phyloP scores from a whole-genome alignment of 2,329 filamentous ascomycete species.

The Trichoderma pleuroti region DNA sequence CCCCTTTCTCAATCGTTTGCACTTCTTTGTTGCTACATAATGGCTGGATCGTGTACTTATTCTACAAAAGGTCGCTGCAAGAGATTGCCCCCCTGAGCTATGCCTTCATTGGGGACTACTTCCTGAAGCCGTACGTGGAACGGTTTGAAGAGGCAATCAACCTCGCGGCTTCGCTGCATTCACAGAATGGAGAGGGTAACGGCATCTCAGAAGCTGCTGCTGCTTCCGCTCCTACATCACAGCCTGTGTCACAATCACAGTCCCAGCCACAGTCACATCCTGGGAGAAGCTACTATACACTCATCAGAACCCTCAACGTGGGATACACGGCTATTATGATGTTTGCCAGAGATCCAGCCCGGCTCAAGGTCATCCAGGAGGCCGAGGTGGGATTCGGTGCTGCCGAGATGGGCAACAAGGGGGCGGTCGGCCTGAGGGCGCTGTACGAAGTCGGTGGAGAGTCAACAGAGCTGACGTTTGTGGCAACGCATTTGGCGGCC shows the following conservation, averaged over 20 bases:
- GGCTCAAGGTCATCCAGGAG: conserved; percentile 65
- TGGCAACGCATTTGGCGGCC: conserved; percentile 82
- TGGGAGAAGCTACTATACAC: conserved; percentile 53
- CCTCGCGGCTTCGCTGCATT: conserved; percentile 53
- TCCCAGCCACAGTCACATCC: conserved; percentile 6
- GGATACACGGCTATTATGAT: conserved; percentile 90
- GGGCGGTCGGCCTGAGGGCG: conserved; percentile 76
- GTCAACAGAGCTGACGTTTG: conserved; percentile 72
- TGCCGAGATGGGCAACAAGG: conserved; percentile 92
- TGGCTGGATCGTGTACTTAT: background rate
- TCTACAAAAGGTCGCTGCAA: conserved; percentile 66
- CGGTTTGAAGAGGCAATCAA: conserved; percentile 69
- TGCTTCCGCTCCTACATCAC: conserved; percentile 3
- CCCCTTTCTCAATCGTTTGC: background rate
- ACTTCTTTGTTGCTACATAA: background rate
- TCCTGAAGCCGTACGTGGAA: conserved; percentile 71
- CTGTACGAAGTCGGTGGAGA: conserved; percentile 45
- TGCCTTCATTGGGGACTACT: conserved; percentile 80
- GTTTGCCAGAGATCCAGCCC: conserved; percentile 64
- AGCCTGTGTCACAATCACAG: background rate
- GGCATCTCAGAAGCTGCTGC: conserved; percentile 17
- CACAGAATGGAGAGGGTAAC: conserved; percentile 23
- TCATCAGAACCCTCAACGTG: conserved; percentile 68
- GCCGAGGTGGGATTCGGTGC: conserved; percentile 81
- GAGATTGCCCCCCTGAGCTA: conserved; percentile 83